These are phyloP conservation scores for Toxicodendron radicans DNA, from an alignment of 345 rosid genomes.

Conservation along the genomic window DNA sequence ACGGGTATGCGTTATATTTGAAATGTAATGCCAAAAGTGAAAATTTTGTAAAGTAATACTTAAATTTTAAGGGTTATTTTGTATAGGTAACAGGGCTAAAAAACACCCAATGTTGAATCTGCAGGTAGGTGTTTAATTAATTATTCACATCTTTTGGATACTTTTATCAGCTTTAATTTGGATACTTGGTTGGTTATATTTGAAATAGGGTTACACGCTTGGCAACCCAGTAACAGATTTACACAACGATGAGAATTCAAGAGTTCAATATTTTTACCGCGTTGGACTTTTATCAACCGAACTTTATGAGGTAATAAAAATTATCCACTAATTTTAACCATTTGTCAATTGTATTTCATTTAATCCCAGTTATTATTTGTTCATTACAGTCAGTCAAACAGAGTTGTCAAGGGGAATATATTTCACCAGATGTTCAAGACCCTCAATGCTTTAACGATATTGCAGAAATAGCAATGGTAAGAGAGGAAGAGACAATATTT, in stretches of 20 bases:
- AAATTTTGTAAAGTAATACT: background rate
- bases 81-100: slow-evolving; percentile 21
- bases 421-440: slow-evolving; percentile 12
- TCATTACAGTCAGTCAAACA: slow-evolving; percentile 6
- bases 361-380: no score
- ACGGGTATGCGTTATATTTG: slow-evolving; percentile 8
- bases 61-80: background rate
- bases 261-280: slow-evolving; percentile 22
- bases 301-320: slow-evolving; percentile 20
- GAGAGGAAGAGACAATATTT: background rate
- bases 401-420: slow-evolving; percentile 18
- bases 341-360: background rate
- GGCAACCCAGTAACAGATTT: slow-evolving; percentile 32
- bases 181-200: background rate
- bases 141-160: background rate
- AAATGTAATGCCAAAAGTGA: no score
- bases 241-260: slow-evolving; percentile 24
- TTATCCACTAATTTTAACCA: background rate
- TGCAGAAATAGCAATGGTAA: slow-evolving; percentile 14
- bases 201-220: slow-evolving; percentile 28
- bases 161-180: background rate
- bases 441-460: slow-evolving; percentile 14
- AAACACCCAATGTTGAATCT: slow-evolving; percentile 24
- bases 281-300: slow-evolving; percentile 28
- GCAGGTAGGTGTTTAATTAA: slow-evolving; percentile 16